phyloP scores from a whole-genome alignment of 2,329 filamentous ascomycete species.

The Pseudogymnoascus sp. region DNA sequence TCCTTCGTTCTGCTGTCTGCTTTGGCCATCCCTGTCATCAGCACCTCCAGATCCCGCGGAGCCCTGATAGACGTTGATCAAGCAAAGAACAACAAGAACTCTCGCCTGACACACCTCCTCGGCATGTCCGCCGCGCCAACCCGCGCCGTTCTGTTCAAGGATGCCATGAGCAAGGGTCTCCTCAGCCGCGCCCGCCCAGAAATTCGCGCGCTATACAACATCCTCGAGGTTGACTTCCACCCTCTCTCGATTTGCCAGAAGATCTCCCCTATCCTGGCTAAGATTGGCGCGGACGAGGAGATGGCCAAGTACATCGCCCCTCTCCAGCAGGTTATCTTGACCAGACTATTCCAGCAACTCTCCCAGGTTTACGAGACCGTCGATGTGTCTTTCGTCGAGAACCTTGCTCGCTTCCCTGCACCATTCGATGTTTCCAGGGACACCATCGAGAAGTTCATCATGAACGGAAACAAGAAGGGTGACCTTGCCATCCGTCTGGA shows the following conservation, averaged over 20 bases:
- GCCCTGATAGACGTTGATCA: conserved; percentile 96
- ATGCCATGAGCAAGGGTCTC: conserved; percentile 89
- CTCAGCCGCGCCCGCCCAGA: conserved; percentile 88
- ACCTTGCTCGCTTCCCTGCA: conserved; percentile 90
- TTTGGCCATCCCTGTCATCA: conserved; percentile 97
- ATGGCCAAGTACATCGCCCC: conserved; percentile 97
- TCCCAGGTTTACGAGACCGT: conserved; percentile 99
- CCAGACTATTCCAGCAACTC: conserved; percentile 95
- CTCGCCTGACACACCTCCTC: conserved; percentile 87
- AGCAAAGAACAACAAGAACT: conserved; percentile 97
- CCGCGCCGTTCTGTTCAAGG: conserved; percentile 85
- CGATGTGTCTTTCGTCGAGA: conserved; percentile 85
- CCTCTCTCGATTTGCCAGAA: conserved; percentile 98
- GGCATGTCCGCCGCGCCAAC: conserved; percentile 88
- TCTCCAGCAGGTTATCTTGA: conserved; percentile 96
- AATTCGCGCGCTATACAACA: conserved; percentile 96
- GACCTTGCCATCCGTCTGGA: conserved; percentile 94
- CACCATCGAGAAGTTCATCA: conserved; percentile 99
- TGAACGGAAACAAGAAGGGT: conserved; percentile 99
- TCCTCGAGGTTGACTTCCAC: conserved; percentile 98
- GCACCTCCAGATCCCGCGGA: conserved; percentile 90
- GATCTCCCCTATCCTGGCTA: conserved; percentile 88
- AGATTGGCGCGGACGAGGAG: conserved; percentile 88
- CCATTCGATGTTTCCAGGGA: conserved; percentile 86
- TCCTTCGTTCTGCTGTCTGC: conserved; percentile 94